These are phyloP conservation scores for Diaporthe velutina DNA, from an alignment of 2,329 filamentous ascomycete genomes.

Conservation along the genomic window DNA sequence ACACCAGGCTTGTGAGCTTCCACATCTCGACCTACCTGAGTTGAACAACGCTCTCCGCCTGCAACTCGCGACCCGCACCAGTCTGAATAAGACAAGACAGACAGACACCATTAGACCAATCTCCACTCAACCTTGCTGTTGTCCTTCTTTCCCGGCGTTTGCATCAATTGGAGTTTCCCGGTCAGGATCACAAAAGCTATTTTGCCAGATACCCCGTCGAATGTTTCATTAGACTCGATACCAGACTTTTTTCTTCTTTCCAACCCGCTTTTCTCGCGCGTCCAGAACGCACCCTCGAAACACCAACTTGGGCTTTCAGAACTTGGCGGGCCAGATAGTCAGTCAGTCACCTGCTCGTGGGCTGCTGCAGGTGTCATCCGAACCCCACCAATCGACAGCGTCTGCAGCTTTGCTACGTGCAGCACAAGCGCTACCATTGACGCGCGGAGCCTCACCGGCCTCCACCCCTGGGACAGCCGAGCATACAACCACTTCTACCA, in stretches of 20 bases:
- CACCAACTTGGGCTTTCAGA: slow-evolving; percentile 6
- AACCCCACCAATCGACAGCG: slow-evolving; percentile 34
- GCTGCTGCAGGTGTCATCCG: slow-evolving; percentile 34
- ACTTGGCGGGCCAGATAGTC: slow-evolving; percentile 18
- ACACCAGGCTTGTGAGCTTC: slow-evolving; percentile 14
- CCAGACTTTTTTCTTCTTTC: slow-evolving; percentile 37
- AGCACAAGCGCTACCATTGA: neutral
- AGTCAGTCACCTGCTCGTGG: slow-evolving; percentile 28
- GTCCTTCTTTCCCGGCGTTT: slow-evolving; percentile 41
- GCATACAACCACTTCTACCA: neutral
- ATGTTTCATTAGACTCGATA: slow-evolving; percentile 45
- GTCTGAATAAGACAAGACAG: neutral
- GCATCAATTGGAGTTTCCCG: slow-evolving; percentile 44
- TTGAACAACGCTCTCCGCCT: neutral
- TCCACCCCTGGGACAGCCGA: neutral
- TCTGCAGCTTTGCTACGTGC: slow-evolving; percentile 30
- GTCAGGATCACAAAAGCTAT: slow-evolving; percentile 44
- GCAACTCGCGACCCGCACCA: slow-evolving; percentile 12
- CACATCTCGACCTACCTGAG: neutral
- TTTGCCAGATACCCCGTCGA: slow-evolving; percentile 43
- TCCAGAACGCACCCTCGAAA: slow-evolving; percentile 37
- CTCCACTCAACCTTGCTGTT: slow-evolving; percentile 50
- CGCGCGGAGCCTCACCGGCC: neutral
- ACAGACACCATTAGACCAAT: slow-evolving; percentile 40
- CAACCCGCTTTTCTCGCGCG: neutral